Conservation (phyloP, 768 basidiomycete species). For the Pholiota conissans region DNA sequence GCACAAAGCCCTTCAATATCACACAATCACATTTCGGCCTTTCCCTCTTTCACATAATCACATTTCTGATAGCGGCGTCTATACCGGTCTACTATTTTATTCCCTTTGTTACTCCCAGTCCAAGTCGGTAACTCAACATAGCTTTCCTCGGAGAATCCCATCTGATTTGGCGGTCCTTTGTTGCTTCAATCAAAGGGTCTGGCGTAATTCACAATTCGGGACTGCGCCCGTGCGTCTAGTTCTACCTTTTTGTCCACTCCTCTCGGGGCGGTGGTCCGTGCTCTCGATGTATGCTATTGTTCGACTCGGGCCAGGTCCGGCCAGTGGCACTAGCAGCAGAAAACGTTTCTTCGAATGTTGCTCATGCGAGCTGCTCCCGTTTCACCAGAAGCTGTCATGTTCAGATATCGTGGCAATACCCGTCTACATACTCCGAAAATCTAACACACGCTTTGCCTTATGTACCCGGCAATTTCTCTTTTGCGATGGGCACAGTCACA, state of each 20-base stretch:
- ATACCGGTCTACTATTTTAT: background rate
- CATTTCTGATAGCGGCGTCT: background rate
- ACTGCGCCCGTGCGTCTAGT: conserved; percentile 38
- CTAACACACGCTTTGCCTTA: too few species aligned
- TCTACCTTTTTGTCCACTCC: conserved; percentile 28
- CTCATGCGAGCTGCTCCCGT: too few species aligned
- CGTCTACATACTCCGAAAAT: too few species aligned
- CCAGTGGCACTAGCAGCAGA: too few species aligned
- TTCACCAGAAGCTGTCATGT: too few species aligned
- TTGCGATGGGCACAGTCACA: too few species aligned
- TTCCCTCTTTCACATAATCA: conserved; percentile 7
- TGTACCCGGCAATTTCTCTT: too few species aligned
- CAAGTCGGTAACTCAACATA: conserved; percentile 52
- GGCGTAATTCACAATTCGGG: conserved; percentile 55
- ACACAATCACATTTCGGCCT: background rate
- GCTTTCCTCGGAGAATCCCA: conserved; percentile 68
- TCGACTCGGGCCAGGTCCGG: conserved; percentile 30
- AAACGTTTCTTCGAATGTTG: too few species aligned
- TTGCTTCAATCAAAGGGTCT: conserved; percentile 1
- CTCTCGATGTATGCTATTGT: conserved; percentile 2
- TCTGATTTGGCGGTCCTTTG: conserved; percentile 38
- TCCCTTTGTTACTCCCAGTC: conserved; percentile 32
- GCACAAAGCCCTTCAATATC: background rate
- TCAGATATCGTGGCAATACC: too few species aligned
- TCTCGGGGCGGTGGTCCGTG: conserved; percentile 16